These are phyloP conservation scores for Cordyceps cicadae DNA, from an alignment of 2,329 filamentous ascomycete genomes.

Conservation along the genomic window DNA sequence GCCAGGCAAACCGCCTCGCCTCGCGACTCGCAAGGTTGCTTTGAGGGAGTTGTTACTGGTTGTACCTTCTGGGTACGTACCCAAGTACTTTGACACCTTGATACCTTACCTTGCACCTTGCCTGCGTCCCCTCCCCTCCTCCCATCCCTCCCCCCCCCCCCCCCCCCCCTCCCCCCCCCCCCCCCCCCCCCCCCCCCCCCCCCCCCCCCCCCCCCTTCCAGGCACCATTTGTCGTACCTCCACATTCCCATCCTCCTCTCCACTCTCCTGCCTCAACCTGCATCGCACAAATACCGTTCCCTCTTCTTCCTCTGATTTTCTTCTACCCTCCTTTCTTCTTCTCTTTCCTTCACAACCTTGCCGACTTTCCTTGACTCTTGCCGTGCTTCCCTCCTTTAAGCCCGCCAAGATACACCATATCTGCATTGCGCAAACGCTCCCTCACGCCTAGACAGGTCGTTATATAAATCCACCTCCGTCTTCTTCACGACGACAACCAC, in stretches of 20 bases:
- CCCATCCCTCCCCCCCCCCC: no score
- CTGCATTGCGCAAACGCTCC: neutral
- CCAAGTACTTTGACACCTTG: no score
- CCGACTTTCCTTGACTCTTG: neutral
- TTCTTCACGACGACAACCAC: neutral
- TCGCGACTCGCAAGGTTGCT: no score
- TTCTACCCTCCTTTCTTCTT: slow-evolving; percentile 8
- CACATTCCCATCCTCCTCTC: slow-evolving; percentile 4
- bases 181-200: no score
- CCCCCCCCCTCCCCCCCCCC: no score
- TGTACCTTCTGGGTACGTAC: neutral
- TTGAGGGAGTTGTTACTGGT: no score
- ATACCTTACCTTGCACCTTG: no score
- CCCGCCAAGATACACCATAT: neutral
- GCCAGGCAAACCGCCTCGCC: neutral
- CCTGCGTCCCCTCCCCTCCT: no score
- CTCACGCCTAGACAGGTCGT: neutral
- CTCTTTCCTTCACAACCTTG: neutral
- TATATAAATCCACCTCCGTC: neutral
- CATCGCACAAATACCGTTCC: neutral
- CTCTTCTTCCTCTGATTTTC: slow-evolving; percentile 9
- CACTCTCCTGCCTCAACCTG: neutral
- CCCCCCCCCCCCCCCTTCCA: neutral
- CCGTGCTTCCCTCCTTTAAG: slow-evolving; percentile 1
- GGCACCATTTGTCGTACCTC: neutral